These are phyloP conservation scores for Aureobasidium pullulans DNA, from an alignment of 2,329 filamentous ascomycete genomes.

Conservation along the genomic window DNA sequence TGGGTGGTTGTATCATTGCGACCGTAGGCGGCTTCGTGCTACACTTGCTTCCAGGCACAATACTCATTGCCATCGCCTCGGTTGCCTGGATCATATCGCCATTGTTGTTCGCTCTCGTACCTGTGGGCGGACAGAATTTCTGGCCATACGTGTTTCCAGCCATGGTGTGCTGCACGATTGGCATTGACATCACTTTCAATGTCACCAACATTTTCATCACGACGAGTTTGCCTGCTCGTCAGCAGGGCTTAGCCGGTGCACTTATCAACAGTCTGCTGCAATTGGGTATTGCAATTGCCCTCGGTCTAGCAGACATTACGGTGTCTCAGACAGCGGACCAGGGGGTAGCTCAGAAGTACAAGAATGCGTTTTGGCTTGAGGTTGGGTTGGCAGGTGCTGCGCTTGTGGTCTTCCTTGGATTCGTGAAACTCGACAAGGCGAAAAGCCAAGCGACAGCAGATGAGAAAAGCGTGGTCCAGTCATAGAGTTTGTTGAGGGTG, in stretches of 20 bases:
- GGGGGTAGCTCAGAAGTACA: constrained; percentile 13
- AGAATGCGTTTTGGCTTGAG: constrained; percentile 17
- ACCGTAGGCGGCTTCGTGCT: constrained; percentile 58
- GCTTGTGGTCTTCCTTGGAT: constrained; percentile 12
- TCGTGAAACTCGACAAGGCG: constrained; percentile 36
- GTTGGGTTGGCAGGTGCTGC: constrained; percentile 12
- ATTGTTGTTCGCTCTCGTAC: constrained; percentile 59
- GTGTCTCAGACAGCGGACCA: constrained; percentile 39
- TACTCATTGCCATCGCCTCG: constrained; percentile 56
- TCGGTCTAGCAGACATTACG: constrained; percentile 62
- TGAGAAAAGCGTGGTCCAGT: constrained; percentile 37
- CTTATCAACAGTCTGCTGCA: constrained; percentile 65
- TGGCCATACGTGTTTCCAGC: constrained; percentile 69
- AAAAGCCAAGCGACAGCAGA: constrained; percentile 52
- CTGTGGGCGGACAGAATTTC: constrained; percentile 46
- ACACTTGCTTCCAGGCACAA: constrained; percentile 55
- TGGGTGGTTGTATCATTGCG: constrained; percentile 61
- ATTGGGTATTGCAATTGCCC: constrained; percentile 63
- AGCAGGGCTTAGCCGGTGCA: constrained; percentile 65
- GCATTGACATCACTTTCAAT: constrained; percentile 69
- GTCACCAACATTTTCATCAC: constrained; percentile 69
- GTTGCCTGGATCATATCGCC: constrained; percentile 51
- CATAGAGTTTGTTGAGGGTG: not conserved
- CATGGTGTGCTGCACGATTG: constrained; percentile 63
- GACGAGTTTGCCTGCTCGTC: constrained; percentile 56